Evolutionary conservation across 768 basidiomycete genomes (phyloP).

Genomic region (Atractiella rhizophila): DNA sequence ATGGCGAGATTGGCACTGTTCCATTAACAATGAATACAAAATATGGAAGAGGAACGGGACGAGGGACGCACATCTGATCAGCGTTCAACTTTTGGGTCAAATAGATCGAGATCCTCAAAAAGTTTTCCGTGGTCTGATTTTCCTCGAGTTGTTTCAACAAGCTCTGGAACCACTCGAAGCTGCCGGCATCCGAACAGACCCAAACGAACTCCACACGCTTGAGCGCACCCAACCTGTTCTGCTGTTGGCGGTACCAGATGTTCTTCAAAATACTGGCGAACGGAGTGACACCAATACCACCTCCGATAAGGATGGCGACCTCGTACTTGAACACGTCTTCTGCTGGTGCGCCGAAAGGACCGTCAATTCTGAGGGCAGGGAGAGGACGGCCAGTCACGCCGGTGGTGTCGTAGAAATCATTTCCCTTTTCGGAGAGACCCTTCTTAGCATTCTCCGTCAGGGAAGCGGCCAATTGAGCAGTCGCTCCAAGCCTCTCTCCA

Average conservation of each 20-base stretch:
- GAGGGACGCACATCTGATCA: constrained; percentile 78
- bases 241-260: constrained; percentile 78
- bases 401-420: constrained; percentile 51
- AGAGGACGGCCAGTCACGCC: constrained; percentile 22
- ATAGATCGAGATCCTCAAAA: constrained; percentile 75
- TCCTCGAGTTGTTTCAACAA: constrained; percentile 33
- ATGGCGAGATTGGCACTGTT: constrained; percentile 72
- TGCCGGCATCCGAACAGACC: constrained; percentile 50
- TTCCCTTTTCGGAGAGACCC: constrained; percentile 47
- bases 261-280: constrained; percentile 87
- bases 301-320: constrained; percentile 72
- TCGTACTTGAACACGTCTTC: constrained; percentile 25
- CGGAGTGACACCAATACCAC: constrained; percentile 87
- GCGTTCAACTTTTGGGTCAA: constrained; percentile 62
- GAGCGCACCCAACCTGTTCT: constrained; percentile 47
- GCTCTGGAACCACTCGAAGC: constrained; percentile 92
- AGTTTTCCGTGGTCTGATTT: constrained; percentile 39
- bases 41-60: too few relatives aligned
- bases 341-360: constrained; percentile 77
- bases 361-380: constrained; percentile 54
- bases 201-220: constrained; percentile 84
- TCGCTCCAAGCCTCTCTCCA: constrained; percentile 50
- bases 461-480: constrained; percentile 7
- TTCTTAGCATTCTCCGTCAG: constrained; percentile 20
- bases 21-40: too few relatives aligned